A percentile compares a stretch with the other conserved stretches of the same genome.
Evolutionary conservation across 257 asterid species (phyloP).

Genomic region (Solanum appendiculatum): DNA sequence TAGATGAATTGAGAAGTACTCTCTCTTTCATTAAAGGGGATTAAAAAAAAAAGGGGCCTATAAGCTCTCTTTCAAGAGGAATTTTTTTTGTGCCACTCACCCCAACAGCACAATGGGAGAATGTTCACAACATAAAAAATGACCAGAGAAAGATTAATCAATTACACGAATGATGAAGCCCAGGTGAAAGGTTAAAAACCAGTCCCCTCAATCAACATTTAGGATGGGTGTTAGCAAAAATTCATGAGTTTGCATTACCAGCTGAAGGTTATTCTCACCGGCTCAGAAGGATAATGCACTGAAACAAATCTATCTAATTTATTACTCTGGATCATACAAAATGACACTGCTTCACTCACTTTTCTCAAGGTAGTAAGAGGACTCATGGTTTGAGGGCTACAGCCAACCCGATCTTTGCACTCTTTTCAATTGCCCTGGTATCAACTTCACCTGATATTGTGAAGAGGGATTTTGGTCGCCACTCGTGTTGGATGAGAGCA

Average conservation of each 20-base stretch:
- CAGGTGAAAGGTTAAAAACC: background rate
- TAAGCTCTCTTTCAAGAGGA: background rate
- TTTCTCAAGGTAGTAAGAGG: background rate
- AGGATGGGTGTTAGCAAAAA: background rate
- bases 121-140: background rate
- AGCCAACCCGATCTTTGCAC: constrained; percentile 84
- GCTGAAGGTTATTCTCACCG: background rate
- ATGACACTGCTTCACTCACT: background rate
- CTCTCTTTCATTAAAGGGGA: background rate
- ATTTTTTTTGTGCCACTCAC: background rate
- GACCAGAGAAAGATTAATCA: background rate
- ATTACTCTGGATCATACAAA: constrained; percentile 18
- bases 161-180: background rate
- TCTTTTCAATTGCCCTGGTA: constrained; percentile 86
- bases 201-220: background rate
- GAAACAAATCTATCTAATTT: constrained; percentile 13
- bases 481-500: constrained; percentile 87
- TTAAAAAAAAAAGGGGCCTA: background rate
- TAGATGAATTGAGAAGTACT: background rate
- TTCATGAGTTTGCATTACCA: background rate
- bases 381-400: constrained; percentile 83
- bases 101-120: background rate
- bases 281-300: background rate
- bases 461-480: constrained; percentile 84
- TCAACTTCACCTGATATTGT: constrained; percentile 96